Evolutionary conservation across 2,329 filamentous ascomycete species (phyloP), one percentile per base, ranked within the genome.

Genomic region (Fonsecaea multimorphosa): DNA sequence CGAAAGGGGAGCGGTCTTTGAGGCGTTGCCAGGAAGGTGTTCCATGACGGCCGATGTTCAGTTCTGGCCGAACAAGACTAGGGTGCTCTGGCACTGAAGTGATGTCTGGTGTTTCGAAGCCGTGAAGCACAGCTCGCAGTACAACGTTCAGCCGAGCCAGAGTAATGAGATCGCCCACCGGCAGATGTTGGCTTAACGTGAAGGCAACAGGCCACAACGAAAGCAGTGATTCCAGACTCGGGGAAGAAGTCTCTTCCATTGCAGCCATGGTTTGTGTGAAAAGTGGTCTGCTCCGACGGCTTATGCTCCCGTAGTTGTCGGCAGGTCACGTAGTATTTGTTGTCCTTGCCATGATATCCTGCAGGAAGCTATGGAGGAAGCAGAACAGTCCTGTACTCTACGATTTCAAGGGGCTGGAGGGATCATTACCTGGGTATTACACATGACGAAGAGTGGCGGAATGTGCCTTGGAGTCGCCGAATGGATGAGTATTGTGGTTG

Each of bases 1-100:
- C 61, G 63, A 72, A 72, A 4, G 65, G 65, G 14, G 72, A 68
- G 22, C 54, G 59, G 3, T 55, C 60, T 60, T 76, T 76, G 34
- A 76, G 67, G n/a, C 64, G 64, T 46, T 71, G 66, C 74, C 74
- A 76, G 52, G 74, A 73, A 6, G 62, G n/a, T 12, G 73, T 76
- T 36, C 70, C 68, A 59, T 76, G 74, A 29, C 65, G 63, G 4
- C 74, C 74, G 27, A 76, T 68, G 36, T 72, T 64, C 31, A 75
- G 66, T 53, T 70, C 71, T 19, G 62, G 40, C 14, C 73, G 70
- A 11, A 51, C 46, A 1, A 8, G 16, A 38, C 19, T 16, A 19
- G 40, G 29, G 7, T 66, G 49, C 29, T 38, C 7, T 38, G 56
- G 46, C 14, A 36, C 8, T 16, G 32, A 56, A 0, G 14, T 16